Evolutionary conservation across 148 eudicot genomes (phyloP), one percentile per base, ranked within the genome.

Genomic region (Persicaria tinctoria): DNA sequence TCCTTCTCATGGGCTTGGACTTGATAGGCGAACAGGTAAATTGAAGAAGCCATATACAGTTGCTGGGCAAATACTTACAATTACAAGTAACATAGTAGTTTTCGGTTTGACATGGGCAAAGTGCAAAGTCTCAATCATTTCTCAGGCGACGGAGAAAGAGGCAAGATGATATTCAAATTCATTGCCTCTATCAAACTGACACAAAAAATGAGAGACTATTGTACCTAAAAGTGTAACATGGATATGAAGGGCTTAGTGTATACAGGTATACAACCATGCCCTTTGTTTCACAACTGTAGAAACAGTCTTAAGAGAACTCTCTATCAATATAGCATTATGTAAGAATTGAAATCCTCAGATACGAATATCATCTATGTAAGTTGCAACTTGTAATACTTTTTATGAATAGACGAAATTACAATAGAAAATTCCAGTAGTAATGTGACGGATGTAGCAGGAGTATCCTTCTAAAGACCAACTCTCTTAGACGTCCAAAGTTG

Each of bases 11-110:
- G 49, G 92, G 92, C 18, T 76, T 88, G 82, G 91, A 86, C 77
- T 78, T 88, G 48, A 85, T 88, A 38, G 91, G 91, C 1, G 91
- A 88, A 77, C 92, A 88, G 76, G 83, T 86, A 20, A 86, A 80
- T 73, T 88, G 75, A 84, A 76, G 54, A 51, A 51, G 13, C 54
- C 8, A 5, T 3, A 14, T 12, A 51, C 6, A 6, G 6, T 56
- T 56, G 27, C 16, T 17, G 62, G 55, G n/a, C 55, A 51, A 51
- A 2, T 51, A 55, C 59, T 55, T 55, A 55, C 18, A 55, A 55
- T 53, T 53, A 51, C 56, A 51, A 51, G 63, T 57, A 57, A 57
- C 32, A 57, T 18, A 57, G 63, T 17, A 23, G 7, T 18, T 57
- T 18, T 57, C 27, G 27, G 8, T n/a, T 56, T 56, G 9, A 6